A percentile compares a stretch with the other conserved stretches of the same genome.
These are phyloP conservation scores for Stemphylium lycopersici DNA, from an alignment of 2,329 filamentous ascomycete species.

Conservation along the genomic window DNA sequence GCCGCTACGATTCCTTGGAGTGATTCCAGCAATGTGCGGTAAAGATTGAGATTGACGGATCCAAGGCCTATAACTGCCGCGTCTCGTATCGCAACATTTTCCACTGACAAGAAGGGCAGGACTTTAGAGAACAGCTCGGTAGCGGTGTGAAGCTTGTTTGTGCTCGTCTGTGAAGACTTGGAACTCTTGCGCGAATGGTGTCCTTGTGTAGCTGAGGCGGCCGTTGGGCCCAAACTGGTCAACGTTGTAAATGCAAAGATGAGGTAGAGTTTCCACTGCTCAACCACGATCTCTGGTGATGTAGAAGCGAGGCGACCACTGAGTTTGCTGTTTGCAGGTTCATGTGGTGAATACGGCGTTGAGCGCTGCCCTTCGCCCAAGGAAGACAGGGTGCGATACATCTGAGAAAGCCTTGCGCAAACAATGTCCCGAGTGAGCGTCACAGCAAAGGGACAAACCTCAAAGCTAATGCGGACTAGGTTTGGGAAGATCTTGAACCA, in stretches of 20 bases:
- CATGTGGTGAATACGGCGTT: slow-evolving; percentile 63
- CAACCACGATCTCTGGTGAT: slow-evolving; percentile 85
- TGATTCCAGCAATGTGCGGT: slow-evolving; percentile 86
- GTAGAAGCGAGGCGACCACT: slow-evolving; percentile 66
- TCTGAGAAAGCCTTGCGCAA: slow-evolving; percentile 88
- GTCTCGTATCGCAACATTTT: slow-evolving; percentile 80
- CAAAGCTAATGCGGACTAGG: slow-evolving; percentile 85
- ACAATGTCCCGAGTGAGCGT: slow-evolving; percentile 90
- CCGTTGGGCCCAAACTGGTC: slow-evolving; percentile 72
- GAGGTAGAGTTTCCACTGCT: slow-evolving; percentile 97
- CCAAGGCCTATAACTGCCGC: slow-evolving; percentile 91
- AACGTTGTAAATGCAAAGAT: slow-evolving; percentile 97
- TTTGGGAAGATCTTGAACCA: slow-evolving; percentile 99
- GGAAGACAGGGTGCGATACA: slow-evolving; percentile 82
- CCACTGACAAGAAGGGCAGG: slow-evolving; percentile 82
- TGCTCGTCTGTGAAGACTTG: slow-evolving; percentile 67
- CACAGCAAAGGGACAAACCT: slow-evolving; percentile 89
- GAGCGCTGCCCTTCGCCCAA: slow-evolving; percentile 71
- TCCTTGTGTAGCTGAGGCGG: slow-evolving; percentile 63
- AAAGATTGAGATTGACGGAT: slow-evolving; percentile 93
- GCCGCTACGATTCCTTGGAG: slow-evolving; percentile 83
- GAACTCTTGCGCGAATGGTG: slow-evolving; percentile 86
- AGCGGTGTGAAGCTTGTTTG: slow-evolving; percentile 85
- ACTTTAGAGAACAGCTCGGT: slow-evolving; percentile 88
- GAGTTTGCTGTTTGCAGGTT: slow-evolving; percentile 60